These are phyloP conservation scores for Saccharomycopsis lassenensis DNA, from an alignment of 805 yeast genomes.

Conservation along the genomic window DNA sequence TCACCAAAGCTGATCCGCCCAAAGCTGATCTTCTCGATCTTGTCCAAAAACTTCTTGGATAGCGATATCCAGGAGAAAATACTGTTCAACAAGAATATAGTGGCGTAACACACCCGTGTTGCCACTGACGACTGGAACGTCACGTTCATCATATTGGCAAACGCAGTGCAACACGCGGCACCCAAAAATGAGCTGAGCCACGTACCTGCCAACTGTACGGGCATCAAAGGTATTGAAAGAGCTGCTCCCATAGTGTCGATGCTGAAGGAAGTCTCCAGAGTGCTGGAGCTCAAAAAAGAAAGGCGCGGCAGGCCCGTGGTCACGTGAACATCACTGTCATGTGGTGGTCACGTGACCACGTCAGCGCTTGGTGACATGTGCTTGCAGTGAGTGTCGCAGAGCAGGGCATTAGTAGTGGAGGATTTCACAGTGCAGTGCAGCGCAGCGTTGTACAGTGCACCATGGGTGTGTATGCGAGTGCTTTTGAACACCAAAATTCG, in stretches of 20 bases:
- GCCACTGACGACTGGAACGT: constrained; percentile 63
- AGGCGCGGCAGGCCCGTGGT: too few relatives aligned
- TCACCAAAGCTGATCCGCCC: constrained; percentile 58
- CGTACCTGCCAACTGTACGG: constrained; percentile 42
- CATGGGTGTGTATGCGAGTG: too few relatives aligned
- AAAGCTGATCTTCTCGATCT: constrained; percentile 61
- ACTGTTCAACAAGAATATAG: constrained; percentile 65
- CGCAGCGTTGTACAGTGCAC: too few relatives aligned
- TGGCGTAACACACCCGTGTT: constrained; percentile 81
- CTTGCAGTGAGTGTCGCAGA: too few relatives aligned
- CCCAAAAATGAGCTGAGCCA: constrained; percentile 70
- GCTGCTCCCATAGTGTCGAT: constrained; percentile 45
- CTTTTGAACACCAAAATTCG: too few relatives aligned
- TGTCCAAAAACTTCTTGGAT: constrained; percentile 63
- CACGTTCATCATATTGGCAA: constrained; percentile 39
- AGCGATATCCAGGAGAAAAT: constrained; percentile 87
- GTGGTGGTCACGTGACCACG: too few relatives aligned
- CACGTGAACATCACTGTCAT: too few relatives aligned
- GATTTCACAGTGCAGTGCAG: too few relatives aligned
- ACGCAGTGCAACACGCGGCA: constrained; percentile 65
- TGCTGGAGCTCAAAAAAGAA: too few relatives aligned
- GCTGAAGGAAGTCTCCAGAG: too few relatives aligned
- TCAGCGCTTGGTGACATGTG: too few relatives aligned
- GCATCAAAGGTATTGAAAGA: constrained; percentile 59
- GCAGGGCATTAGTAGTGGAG: too few relatives aligned